Evolutionary conservation across 2,329 filamentous ascomycete genomes (phyloP).

Genomic region (Alternaria infectoria): DNA sequence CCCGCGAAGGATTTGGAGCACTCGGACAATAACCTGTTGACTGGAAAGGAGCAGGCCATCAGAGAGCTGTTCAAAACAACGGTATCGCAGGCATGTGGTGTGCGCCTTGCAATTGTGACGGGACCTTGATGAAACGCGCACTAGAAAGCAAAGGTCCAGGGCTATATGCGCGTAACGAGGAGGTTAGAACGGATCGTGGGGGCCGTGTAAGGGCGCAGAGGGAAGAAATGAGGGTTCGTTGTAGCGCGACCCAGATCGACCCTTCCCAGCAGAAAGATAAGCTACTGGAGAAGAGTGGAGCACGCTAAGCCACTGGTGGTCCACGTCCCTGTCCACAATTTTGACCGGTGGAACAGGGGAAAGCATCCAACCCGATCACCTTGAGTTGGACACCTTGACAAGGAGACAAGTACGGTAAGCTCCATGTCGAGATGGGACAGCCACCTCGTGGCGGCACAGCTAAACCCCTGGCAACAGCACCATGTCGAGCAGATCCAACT

Average conservation of each 20-base stretch:
- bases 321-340: not conserved
- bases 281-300: slow-evolving; percentile 22
- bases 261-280: slow-evolving; percentile 12
- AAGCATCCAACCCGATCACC: not conserved
- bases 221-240: slow-evolving; percentile 19
- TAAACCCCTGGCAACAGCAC: slow-evolving; percentile 1
- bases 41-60: not conserved
- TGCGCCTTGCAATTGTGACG: not conserved
- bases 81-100: not conserved
- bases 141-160: not conserved
- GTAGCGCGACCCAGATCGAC: slow-evolving; percentile 23
- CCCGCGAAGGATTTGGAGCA: not conserved
- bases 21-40: not conserved
- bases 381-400: slow-evolving; percentile 6
- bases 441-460: slow-evolving; percentile 14
- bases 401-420: not conserved
- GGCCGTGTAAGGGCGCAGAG: slow-evolving; percentile 15
- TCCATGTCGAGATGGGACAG: not conserved
- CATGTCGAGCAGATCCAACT: slow-evolving; percentile 15
- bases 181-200: slow-evolving; percentile 13
- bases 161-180: not conserved
- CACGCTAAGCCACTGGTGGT: slow-evolving; percentile 7
- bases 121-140: slow-evolving; percentile 3
- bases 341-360: slow-evolving; percentile 10
- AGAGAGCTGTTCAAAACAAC: not conserved